Base-by-base conservation (phyloP, 306 rosid genomes). In the Cucumis cinereus region DNA sequence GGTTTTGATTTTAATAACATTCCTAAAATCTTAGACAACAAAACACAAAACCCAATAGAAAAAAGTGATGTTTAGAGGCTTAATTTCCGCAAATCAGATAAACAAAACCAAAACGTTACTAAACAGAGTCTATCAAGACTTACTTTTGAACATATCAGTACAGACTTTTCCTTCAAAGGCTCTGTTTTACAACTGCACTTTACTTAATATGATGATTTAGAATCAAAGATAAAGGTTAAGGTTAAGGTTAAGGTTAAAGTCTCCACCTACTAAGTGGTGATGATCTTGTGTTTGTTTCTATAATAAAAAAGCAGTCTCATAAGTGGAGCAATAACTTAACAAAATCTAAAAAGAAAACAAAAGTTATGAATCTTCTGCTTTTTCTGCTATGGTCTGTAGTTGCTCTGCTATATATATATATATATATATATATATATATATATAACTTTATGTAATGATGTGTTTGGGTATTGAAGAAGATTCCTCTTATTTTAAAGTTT, bases 281-380 rank as follows among this genome's bases (percentile, higher is more conserved):
- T 71, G 43, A 71, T 33, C 59, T 49, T 58, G 43, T 71, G 6
- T 6, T 50, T 72, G 17, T 50, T 50, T 47, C 60, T 45, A n/a
- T 24, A 26, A 45, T 50, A 6, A 45, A 70, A 70, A 70, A 47
- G 75, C 59, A 24, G 26, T 8, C 23, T 49, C 23, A 2, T n/a
- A 49, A 71, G 75, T 47, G 59, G 75, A 71, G 75, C 59, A 71
- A 71, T 49, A 71, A 26, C 75, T 26, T 70, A 16, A 70, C 19
- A 49, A 71, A 71, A 71, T 50, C 76, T 23, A 49, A 72, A 50
- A 26, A 28, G 24, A 70, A 47, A 72, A 49, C 13, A 28, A 72
- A 72, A 72, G 60, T 60, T 72, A 49, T 72, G 76, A 49, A 71
- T 49, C 76, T 71, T 47, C 16, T 71, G 76, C 76, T 72, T 72